These are phyloP conservation scores for Fusarium longipes DNA, from an alignment of 2,329 filamentous ascomycete species.

Conservation along the genomic window DNA sequence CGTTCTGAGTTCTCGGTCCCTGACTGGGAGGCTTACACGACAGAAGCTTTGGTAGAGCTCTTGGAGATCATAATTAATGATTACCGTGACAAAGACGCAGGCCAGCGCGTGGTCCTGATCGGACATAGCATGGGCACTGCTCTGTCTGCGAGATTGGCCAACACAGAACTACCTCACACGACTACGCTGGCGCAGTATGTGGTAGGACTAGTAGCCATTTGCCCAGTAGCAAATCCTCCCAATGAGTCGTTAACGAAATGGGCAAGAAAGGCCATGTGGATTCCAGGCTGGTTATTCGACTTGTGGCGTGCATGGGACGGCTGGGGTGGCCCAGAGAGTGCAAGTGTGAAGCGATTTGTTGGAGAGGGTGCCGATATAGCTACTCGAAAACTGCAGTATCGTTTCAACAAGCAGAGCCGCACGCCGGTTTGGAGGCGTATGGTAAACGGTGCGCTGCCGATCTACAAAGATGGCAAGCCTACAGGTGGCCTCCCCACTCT, in stretches of 20 bases:
- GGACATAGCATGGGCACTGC: conserved; percentile 93
- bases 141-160: conserved; percentile 77
- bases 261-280: conserved; percentile 68
- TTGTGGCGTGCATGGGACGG: conserved; percentile 82
- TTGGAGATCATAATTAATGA: conserved; percentile 79
- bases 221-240: conserved; percentile 76
- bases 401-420: conserved; percentile 84
- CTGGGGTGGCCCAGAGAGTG: conserved; percentile 79
- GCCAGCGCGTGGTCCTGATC: conserved; percentile 81
- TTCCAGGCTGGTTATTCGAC: conserved; percentile 80
- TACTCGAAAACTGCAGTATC: conserved; percentile 73
- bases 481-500: conserved; percentile 75
- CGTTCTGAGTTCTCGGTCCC: conserved; percentile 78
- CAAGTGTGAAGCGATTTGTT: conserved; percentile 82
- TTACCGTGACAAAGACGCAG: conserved; percentile 71
- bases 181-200: conserved; percentile 70
- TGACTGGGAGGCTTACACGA: conserved; percentile 81
- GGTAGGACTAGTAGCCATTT: conserved; percentile 83
- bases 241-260: conserved; percentile 58
- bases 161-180: conserved; percentile 55
- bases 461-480: conserved; percentile 63
- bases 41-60: conserved; percentile 79
- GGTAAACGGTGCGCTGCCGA: conserved; percentile 76
- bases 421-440: conserved; percentile 87
- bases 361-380: conserved; percentile 73